Conservation (phyloP, 177 flowering plant species). For the Vitis hybrid region DNA sequence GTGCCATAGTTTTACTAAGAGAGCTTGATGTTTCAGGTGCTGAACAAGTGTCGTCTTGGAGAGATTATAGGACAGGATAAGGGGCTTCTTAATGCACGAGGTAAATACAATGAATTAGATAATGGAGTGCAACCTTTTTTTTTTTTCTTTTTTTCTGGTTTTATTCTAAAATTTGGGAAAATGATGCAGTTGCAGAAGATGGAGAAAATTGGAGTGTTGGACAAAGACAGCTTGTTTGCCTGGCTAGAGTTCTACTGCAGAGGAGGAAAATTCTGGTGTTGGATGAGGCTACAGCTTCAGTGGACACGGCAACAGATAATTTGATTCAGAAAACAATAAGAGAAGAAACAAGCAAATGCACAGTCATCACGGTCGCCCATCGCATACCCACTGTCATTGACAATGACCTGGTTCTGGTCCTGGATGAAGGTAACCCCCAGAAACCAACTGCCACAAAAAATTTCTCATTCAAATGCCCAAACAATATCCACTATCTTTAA, state of each 20-base stretch:
- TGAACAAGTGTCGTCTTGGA: slow-evolving; percentile 62
- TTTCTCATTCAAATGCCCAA: no score
- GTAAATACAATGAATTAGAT: slow-evolving; percentile 27
- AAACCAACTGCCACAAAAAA: neutral
- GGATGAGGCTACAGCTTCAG: slow-evolving; percentile 93
- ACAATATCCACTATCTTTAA: no score
- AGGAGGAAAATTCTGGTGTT: slow-evolving; percentile 65
- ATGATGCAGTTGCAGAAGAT: slow-evolving; percentile 69
- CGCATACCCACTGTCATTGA: slow-evolving; percentile 80
- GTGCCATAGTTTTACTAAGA: neutral
- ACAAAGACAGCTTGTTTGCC: slow-evolving; percentile 82
- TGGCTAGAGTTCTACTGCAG: slow-evolving; percentile 71
- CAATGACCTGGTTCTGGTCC: slow-evolving; percentile 79
- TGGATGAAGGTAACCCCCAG: slow-evolving; percentile 59
- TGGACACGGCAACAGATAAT: slow-evolving; percentile 83
- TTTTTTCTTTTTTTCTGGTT: neutral
- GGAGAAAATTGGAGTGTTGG: slow-evolving; percentile 95
- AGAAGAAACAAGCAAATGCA: slow-evolving; percentile 64
- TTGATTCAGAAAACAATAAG: slow-evolving; percentile 71
- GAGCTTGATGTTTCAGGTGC: slow-evolving; percentile 38
- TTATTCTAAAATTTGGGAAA: slow-evolving; percentile 1
- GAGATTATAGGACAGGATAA: slow-evolving; percentile 55
- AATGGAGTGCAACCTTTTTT: neutral
- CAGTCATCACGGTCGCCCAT: slow-evolving; percentile 88
- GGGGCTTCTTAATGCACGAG: slow-evolving; percentile 75